These are phyloP conservation scores for Metschnikowia amazonensis DNA, from an alignment of 805 yeast species.

Conservation along the genomic window DNA sequence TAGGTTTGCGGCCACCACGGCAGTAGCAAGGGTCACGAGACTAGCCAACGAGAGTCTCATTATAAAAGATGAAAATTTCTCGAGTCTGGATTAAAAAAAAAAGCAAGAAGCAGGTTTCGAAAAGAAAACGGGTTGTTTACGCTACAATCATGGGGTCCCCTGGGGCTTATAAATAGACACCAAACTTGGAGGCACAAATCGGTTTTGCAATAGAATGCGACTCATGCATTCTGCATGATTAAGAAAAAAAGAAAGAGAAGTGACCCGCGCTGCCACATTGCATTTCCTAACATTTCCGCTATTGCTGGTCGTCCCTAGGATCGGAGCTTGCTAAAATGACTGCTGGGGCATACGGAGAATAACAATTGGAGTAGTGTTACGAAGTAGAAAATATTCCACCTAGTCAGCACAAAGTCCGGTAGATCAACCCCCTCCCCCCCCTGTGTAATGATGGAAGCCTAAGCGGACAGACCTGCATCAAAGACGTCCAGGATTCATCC, in stretches of 20 bases:
- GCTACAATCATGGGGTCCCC: too few relatives aligned
- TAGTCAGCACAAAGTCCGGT: not conserved
- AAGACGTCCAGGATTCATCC: not conserved
- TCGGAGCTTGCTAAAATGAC: too few relatives aligned
- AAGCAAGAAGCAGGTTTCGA: not conserved
- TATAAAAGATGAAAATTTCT: not conserved
- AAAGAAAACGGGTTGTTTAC: too few relatives aligned
- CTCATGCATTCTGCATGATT: slow-evolving; percentile 2
- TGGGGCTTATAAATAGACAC: slow-evolving; percentile 1
- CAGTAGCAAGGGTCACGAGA: slow-evolving; percentile 11
- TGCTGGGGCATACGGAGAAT: too few relatives aligned
- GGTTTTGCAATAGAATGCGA: slow-evolving; percentile 1
- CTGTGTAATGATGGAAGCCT: not conserved
- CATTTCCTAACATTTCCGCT: not conserved
- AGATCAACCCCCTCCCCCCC: too few relatives aligned
- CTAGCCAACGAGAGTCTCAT: slow-evolving; percentile 10
- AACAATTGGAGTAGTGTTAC: too few relatives aligned
- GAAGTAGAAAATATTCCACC: too few relatives aligned
- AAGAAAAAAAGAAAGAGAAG: not conserved
- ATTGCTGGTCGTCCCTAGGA: too few relatives aligned
- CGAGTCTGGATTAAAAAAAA: not conserved
- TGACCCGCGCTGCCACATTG: not conserved
- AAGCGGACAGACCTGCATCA: not conserved
- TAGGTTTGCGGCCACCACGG: slow-evolving; percentile 10
- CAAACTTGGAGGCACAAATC: slow-evolving; percentile 1